Base-by-base conservation (phyloP, 176 grass and related monocot species). In the Carex myosuroides region DNA sequence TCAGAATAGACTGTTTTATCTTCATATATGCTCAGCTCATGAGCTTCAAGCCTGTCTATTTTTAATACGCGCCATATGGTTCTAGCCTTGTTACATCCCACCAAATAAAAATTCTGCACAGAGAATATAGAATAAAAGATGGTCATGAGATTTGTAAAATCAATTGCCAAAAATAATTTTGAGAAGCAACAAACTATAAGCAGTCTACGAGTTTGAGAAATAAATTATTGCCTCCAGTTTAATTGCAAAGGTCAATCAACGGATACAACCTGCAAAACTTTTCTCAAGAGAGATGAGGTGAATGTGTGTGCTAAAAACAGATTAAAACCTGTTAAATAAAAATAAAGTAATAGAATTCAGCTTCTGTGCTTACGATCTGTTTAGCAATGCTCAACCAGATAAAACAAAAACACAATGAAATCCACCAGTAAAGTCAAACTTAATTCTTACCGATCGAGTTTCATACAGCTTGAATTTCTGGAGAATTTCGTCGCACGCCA, bases 391-490 rank as follows among this genome's bases (percentile, higher is more conserved):
- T 30, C 22, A 85, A 33, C 39, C 59, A 2, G 7, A 52, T 73
- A 63, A 24, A 62, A 64, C 33, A 81, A 66, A 44, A 53, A 68
- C 18, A 67, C 83, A 64, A n/a, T 13, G 60, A 57, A 81, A 77
- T 83, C 14, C 5, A 78, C 30, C 59, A 35, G 18, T 14, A 79
- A 87, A 88, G 9, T 59, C 72, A 81, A 76, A 87, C 57, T 16
- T 33, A 63, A 83, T 59, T 41, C 97, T 73, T 75, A 99, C 97
- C 90, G 91, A 95, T 92, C 84, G 89, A 67, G 97, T 99, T 75
- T 99, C 97, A 71, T 96, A 99, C 66, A 99, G 93, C 84, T 86
- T 83, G 76, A 99, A 99, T 80, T 99, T 99, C 84, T 99, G 90
- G 29, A 99, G 91, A 70, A 89, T 87, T 81, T 85, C 90, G 52